Conservation (phyloP, 2,329 filamentous ascomycete species). For the Penicillium decumbens region DNA sequence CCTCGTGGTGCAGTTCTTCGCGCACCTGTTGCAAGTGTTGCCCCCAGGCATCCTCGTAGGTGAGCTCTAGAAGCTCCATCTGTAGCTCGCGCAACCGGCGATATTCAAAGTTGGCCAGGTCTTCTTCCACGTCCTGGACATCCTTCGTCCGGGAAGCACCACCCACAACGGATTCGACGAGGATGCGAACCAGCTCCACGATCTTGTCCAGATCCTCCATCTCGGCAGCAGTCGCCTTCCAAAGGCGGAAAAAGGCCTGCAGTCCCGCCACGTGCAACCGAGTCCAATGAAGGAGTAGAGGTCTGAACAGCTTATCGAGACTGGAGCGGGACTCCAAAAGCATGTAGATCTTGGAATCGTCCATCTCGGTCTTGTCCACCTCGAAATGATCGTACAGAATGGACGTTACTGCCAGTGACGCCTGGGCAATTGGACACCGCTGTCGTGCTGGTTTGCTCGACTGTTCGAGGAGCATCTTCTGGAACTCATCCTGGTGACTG, state of each 20-base stretch:
- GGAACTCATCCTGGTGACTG: slow-evolving; percentile 86
- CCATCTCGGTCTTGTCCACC: slow-evolving; percentile 74
- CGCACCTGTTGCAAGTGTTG: slow-evolving; percentile 84
- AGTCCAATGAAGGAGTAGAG: slow-evolving; percentile 88
- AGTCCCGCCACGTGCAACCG: slow-evolving; percentile 79
- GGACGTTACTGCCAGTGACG: slow-evolving; percentile 78
- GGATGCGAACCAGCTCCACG: slow-evolving; percentile 80
- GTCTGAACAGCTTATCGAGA: slow-evolving; percentile 80
- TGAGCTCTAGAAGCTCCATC: slow-evolving; percentile 85
- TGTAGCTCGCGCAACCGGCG: slow-evolving; percentile 74
- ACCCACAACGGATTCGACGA: slow-evolving; percentile 85
- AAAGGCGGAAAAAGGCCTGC: slow-evolving; percentile 82
- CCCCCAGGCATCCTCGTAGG: slow-evolving; percentile 93
- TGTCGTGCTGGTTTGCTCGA: slow-evolving; percentile 64
- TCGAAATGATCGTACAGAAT: slow-evolving; percentile 95
- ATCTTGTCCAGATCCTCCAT: slow-evolving; percentile 90
- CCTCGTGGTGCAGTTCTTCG: slow-evolving; percentile 84
- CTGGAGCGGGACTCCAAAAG: slow-evolving; percentile 69
- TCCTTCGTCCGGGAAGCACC: slow-evolving; percentile 76
- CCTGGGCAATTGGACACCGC: slow-evolving; percentile 80
- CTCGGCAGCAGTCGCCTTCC: slow-evolving; percentile 83
- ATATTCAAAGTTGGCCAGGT: slow-evolving; percentile 78
- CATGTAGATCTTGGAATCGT: slow-evolving; percentile 72
- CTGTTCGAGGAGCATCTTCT: slow-evolving; percentile 88
- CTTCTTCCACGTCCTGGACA: slow-evolving; percentile 81